A percentile compares a stretch with the other conserved stretches of the same genome.
These are phyloP conservation scores for Neoarthrinium moseri DNA, from an alignment of 2,329 filamentous ascomycete species.

Conservation along the genomic window DNA sequence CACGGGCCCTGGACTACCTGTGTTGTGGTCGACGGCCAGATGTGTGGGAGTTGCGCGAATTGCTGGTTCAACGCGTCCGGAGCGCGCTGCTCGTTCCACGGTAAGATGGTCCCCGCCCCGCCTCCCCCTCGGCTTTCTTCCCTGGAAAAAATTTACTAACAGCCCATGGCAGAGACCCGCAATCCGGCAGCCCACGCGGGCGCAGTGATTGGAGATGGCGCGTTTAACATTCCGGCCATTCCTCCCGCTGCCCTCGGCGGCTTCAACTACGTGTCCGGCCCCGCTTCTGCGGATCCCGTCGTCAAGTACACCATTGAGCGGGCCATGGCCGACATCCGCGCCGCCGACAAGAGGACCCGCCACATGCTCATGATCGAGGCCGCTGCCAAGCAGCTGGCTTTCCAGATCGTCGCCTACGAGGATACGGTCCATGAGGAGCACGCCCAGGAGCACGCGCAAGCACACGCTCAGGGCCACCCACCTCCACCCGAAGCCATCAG, in stretches of 20 bases:
- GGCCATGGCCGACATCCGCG: constrained; percentile 44
- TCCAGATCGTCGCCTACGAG: constrained; percentile 51
- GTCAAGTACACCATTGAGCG: constrained; percentile 43
- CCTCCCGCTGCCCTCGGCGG: constrained; percentile 27
- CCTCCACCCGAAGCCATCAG: constrained; percentile 10
- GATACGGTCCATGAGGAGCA: constrained; percentile 34
- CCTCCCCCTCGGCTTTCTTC: constrained; percentile 3
- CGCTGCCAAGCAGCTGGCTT: constrained; percentile 52
- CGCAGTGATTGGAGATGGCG: constrained; percentile 27
- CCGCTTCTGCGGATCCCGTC: constrained; percentile 33
- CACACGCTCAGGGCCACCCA: constrained; percentile 4
- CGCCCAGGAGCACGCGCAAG: constrained; percentile 20
- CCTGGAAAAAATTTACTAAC: constrained; percentile 10
- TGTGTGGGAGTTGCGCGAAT: constrained; percentile 62
- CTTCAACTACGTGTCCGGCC: constrained; percentile 29
- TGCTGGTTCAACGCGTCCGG: constrained; percentile 65
- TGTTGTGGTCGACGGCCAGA: constrained; percentile 57
- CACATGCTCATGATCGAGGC: constrained; percentile 52
- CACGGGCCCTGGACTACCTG: constrained; percentile 60
- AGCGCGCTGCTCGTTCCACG: constrained; percentile 58
- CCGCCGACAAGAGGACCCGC: constrained; percentile 41
- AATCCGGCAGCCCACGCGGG: constrained; percentile 35
- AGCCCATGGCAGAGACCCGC: constrained; percentile 39
- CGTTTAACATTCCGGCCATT: constrained; percentile 26
- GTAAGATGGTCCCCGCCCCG: constrained; percentile 33